These are phyloP conservation scores for Raphanus raphanistrum DNA, from an alignment of 345 rosid species.

Conservation along the genomic window DNA sequence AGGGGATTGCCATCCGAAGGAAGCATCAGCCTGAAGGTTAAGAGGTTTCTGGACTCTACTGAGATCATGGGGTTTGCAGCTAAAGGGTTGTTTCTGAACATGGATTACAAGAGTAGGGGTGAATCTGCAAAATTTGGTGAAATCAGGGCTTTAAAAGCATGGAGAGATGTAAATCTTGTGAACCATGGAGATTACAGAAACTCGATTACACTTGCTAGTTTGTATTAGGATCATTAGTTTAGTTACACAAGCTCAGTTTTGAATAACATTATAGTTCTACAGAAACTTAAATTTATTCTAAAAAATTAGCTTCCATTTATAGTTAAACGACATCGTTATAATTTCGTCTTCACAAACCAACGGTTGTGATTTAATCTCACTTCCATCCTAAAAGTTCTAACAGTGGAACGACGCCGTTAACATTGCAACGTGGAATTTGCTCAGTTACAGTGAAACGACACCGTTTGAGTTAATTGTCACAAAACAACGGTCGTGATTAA, in stretches of 20 bases:
- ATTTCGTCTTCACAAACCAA: neutral
- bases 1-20: slow-evolving; percentile 42
- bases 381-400: neutral
- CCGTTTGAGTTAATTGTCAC: neutral
- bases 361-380: neutral
- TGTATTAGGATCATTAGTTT: slow-evolving; percentile 3
- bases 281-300: neutral
- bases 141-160: slow-evolving; percentile 50
- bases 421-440: too few relatives aligned
- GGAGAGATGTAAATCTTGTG: slow-evolving; percentile 49
- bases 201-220: slow-evolving; percentile 18
- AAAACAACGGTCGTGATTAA: neutral
- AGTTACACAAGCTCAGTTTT: neutral
- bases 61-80: slow-evolving; percentile 87
- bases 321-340: neutral
- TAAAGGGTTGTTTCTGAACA: slow-evolving; percentile 54
- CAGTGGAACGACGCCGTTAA: too few relatives aligned
- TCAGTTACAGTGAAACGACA: neutral
- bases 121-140: slow-evolving; percentile 6
- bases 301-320: too few relatives aligned
- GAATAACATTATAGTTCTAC: neutral
- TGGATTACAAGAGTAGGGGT: slow-evolving; percentile 17
- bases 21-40: slow-evolving; percentile 47
- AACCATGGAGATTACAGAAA: neutral
- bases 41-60: slow-evolving; percentile 50